Base-by-base conservation (phyloP, 768 basidiomycete genomes). In the Collybia sordida region DNA sequence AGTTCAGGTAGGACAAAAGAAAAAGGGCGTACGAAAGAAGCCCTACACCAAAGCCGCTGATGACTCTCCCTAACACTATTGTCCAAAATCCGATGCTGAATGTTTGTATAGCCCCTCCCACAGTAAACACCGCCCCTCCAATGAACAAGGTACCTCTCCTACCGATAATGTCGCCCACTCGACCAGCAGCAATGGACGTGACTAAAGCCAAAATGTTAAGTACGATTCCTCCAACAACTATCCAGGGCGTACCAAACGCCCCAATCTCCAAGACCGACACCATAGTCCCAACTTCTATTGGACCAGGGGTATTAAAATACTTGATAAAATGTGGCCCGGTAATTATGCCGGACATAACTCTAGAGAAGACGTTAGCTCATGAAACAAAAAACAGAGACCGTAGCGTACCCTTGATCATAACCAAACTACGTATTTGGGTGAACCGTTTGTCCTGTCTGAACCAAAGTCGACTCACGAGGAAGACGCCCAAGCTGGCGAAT, bases 1-100 rank as follows among this genome's bases (percentile, higher is more conserved):
- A 7, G 18, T 21, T 4, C 14, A 11, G 6, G 19, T 22, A 1
- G 22, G 17, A 12, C 19, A 19, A 23, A 7, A 8, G 45, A 43
- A 23, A 12, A 42, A 24, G 18, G 44, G 18, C 87, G 60, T 62
- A 93, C 89, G 88, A 91, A 47, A 96, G 69, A 53, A 96, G 74
- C 6, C 94, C 94, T 14, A 97, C 94, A 14, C 94, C 94, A 61
- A 89, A 90, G 8, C 94, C 94, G 53, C 86, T 88, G 49, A 92
- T 71, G 35, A 96, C 71, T 18, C 94, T 76, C 8, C 94, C 94
- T 4, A 93, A 44, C 18, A 94, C 77, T 92, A 98, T 96, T 46
- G 77, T 71, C 64, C 72, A 74, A 64, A 86, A 95, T 4, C 93
- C 90, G 14, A 74, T 70, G 7, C 92, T 88, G 59, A 91, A 84